Conservation (phyloP, 2,329 filamentous ascomycete genomes). For the Aspergillus pseudoglaucus region DNA sequence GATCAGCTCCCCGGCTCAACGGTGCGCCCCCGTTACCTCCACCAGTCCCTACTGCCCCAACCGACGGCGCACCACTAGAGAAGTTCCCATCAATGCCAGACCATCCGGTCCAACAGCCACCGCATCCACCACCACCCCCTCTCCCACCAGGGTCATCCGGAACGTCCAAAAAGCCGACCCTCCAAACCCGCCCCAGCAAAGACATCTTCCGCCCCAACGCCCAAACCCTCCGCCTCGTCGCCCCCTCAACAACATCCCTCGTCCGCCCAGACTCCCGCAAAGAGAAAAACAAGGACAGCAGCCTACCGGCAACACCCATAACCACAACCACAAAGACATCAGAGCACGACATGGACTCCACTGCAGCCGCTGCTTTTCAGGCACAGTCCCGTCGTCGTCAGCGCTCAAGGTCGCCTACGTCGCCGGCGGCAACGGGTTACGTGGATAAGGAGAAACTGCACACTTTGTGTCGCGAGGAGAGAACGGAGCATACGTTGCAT, state of each 20-base stretch:
- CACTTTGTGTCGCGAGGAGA: slow-evolving; percentile 26
- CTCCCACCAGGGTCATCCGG: not conserved
- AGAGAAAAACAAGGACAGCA: slow-evolving; percentile 12
- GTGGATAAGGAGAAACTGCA: slow-evolving; percentile 23
- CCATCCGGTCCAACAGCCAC: slow-evolving; percentile 10
- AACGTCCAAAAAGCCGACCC: not conserved
- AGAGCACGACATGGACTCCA: slow-evolving; percentile 26
- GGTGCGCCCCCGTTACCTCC: not conserved
- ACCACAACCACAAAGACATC: not conserved
- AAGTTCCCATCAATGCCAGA: slow-evolving; percentile 26
- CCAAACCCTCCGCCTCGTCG: slow-evolving; percentile 29
- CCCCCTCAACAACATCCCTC: slow-evolving; percentile 30
- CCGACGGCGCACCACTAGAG: slow-evolving; percentile 14
- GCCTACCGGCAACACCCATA: not conserved
- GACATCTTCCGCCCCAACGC: slow-evolving; percentile 19
- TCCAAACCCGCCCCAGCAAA: slow-evolving; percentile 14
- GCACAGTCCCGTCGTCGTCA: slow-evolving; percentile 29
- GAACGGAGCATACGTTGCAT: slow-evolving; percentile 16
- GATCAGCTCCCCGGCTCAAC: slow-evolving; percentile 29
- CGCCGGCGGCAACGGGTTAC: slow-evolving; percentile 13
- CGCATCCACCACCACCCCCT: slow-evolving; percentile 6
- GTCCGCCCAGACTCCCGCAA: slow-evolving; percentile 20
- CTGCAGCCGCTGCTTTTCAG: slow-evolving; percentile 31
- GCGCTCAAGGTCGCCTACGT: slow-evolving; percentile 15
- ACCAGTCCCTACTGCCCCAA: not conserved